Evolutionary conservation across 2,329 filamentous ascomycete genomes (phyloP).

Genomic region (Aureobasidium lini): DNA sequence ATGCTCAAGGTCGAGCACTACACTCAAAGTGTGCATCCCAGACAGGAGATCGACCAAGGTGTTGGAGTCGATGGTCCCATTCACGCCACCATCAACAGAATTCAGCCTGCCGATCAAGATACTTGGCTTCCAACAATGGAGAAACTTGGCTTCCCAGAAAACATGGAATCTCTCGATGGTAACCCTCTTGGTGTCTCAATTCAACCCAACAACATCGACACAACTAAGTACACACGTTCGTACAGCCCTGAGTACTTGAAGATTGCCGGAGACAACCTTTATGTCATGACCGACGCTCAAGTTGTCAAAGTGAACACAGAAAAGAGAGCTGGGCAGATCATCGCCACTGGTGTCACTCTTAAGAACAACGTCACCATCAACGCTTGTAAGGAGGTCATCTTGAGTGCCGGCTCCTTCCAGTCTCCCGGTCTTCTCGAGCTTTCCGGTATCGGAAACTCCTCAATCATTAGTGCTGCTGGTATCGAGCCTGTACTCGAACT

Average conservation of each 20-base stretch:
- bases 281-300: conserved; percentile 30
- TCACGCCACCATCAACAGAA: conserved; percentile 4
- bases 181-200: conserved; percentile 20
- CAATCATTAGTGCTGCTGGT: conserved; percentile 32
- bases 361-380: conserved; percentile 24
- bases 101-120: conserved; percentile 11
- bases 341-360: conserved; percentile 28
- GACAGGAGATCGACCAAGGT: conserved; percentile 13
- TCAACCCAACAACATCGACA: conserved; percentile 21
- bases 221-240: conserved; percentile 17
- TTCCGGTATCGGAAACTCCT: conserved; percentile 46
- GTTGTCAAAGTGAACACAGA: conserved; percentile 34
- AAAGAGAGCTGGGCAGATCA: conserved; percentile 6
- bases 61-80: conserved; percentile 3
- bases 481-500: conserved; percentile 33
- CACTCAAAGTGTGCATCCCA: conserved; percentile 21
- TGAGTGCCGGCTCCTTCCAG: conserved; percentile 49
- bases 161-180: conserved; percentile 15
- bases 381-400: conserved; percentile 37
- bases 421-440: conserved; percentile 53
- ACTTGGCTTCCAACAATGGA: conserved; percentile 19
- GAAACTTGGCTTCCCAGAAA: conserved; percentile 14
- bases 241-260: conserved; percentile 1
- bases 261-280: conserved; percentile 31
- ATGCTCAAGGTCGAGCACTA: conserved; percentile 28